These are phyloP conservation scores for Lactarius evosmus DNA, from an alignment of 768 basidiomycete genomes.

Conservation along the genomic window DNA sequence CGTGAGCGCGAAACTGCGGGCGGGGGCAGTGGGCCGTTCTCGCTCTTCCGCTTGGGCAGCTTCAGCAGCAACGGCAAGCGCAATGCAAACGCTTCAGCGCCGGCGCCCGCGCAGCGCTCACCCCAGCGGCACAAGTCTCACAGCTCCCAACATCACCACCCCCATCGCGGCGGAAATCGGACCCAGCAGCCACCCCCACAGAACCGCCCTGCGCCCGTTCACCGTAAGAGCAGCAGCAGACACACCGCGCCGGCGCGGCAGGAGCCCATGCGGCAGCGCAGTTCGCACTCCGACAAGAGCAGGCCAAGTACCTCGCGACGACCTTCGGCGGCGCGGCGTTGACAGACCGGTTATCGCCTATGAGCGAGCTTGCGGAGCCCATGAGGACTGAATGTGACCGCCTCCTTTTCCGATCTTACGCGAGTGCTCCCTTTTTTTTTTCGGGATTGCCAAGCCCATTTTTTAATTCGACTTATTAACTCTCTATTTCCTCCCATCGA, in stretches of 20 bases:
- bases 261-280: slow-evolving; percentile 12
- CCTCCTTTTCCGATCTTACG: slow-evolving; percentile 9
- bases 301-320: slow-evolving; percentile 18
- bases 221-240: slow-evolving; percentile 12
- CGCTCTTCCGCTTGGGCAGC: slow-evolving; percentile 13
- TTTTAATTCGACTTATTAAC: slow-evolving; percentile 16
- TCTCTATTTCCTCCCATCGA: not conserved
- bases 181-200: not conserved
- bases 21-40: slow-evolving; percentile 10
- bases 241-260: not conserved
- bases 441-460: not conserved
- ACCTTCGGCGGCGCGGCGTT: slow-evolving; percentile 16
- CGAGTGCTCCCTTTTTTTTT: not conserved
- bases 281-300: slow-evolving; percentile 16
- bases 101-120: not conserved
- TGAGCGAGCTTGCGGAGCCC: slow-evolving; percentile 4
- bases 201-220: not conserved
- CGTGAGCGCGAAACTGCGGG: not conserved
- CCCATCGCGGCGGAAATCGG: slow-evolving; percentile 2
- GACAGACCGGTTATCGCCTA: not conserved
- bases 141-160: slow-evolving; percentile 1
- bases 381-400: slow-evolving; percentile 13
- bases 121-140: slow-evolving; percentile 9
- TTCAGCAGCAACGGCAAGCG: not conserved
- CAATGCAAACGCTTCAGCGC: not conserved